Conservation (phyloP, 768 basidiomycete species). For the Hortiboletus flavorubellus region DNA sequence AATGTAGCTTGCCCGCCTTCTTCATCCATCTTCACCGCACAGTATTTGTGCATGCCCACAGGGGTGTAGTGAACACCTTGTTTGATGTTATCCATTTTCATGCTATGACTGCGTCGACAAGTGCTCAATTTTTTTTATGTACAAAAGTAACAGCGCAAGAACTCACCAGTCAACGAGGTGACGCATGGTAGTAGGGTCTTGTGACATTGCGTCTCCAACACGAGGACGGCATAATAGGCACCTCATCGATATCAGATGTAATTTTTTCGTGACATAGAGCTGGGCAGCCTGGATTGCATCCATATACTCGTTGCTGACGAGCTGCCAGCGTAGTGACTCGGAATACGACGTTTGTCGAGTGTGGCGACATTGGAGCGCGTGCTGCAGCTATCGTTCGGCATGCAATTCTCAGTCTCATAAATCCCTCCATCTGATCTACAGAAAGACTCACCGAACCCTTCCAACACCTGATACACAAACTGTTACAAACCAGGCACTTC, state of each 20-base stretch:
- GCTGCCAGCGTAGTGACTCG: background rate
- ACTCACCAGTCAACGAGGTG: background rate
- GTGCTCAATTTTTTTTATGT: background rate
- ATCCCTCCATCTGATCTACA: no score
- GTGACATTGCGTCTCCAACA: background rate
- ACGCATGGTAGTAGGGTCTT: no score
- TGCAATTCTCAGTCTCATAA: background rate
- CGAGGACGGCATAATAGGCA: background rate
- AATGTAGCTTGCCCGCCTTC: no score
- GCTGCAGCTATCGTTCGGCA: background rate
- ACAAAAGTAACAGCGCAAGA: background rate
- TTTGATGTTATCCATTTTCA: background rate
- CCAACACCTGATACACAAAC: background rate
- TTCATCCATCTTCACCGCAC: background rate
- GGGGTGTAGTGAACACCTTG: background rate
- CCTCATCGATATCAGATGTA: background rate
- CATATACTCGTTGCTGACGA: background rate
- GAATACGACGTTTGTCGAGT: accelerated
- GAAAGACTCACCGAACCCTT: background rate
- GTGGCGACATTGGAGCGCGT: background rate
- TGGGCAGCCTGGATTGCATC: background rate
- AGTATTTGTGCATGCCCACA: background rate
- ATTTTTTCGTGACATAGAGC: no score
- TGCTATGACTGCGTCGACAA: background rate
- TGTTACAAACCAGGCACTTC: background rate